A percentile compares a stretch with the other conserved stretches of the same genome.
phyloP scores from a whole-genome alignment of 202 grass and related monocot genomes.

The Brachypodium distachyon region DNA sequence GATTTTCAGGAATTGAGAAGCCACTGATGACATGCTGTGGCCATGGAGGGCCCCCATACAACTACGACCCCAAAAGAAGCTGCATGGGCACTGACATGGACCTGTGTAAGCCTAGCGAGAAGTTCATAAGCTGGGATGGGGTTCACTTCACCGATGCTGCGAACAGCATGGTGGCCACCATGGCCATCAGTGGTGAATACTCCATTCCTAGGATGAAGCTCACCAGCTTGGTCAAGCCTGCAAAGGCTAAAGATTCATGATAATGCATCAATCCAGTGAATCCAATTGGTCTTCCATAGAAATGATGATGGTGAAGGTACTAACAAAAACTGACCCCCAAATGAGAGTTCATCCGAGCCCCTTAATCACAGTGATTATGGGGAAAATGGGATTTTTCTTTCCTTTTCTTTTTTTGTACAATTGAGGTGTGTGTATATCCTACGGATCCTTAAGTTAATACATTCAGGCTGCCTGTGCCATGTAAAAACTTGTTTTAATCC shows the following conservation, averaged over 20 bases:
- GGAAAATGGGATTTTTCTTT: not conserved
- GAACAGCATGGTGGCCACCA: slow-evolving; percentile 37
- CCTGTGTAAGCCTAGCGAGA: slow-evolving; percentile 31
- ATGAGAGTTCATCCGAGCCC: slow-evolving; percentile 19
- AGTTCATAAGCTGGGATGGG: slow-evolving; percentile 68
- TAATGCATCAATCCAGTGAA: not conserved
- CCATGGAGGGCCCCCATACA: slow-evolving; percentile 54
- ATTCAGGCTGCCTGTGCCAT: slow-evolving; percentile 10
- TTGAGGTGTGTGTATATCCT: slow-evolving; percentile 25
- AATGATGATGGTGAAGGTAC: slow-evolving; percentile 30
- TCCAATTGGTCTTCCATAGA: slow-evolving; percentile 7
- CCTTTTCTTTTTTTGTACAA: slow-evolving; percentile 6
- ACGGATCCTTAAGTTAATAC: slow-evolving; percentile 5
- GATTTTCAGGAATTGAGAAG: slow-evolving; percentile 33
- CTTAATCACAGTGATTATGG: not conserved
- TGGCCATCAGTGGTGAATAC: slow-evolving; percentile 41
- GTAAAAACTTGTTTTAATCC: not conserved
- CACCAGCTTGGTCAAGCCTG: not conserved
- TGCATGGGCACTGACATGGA: slow-evolving; percentile 21
- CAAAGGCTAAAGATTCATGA: slow-evolving; percentile 17
- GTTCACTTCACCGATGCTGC: slow-evolving; percentile 68
- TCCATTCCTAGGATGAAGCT: slow-evolving; percentile 45
- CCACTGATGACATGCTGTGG: slow-evolving; percentile 65
- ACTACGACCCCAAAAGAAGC: slow-evolving; percentile 38
- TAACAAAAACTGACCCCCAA: slow-evolving; percentile 39